phyloP scores from a whole-genome alignment of 257 asterid genomes.

The Petrea volubilis region DNA sequence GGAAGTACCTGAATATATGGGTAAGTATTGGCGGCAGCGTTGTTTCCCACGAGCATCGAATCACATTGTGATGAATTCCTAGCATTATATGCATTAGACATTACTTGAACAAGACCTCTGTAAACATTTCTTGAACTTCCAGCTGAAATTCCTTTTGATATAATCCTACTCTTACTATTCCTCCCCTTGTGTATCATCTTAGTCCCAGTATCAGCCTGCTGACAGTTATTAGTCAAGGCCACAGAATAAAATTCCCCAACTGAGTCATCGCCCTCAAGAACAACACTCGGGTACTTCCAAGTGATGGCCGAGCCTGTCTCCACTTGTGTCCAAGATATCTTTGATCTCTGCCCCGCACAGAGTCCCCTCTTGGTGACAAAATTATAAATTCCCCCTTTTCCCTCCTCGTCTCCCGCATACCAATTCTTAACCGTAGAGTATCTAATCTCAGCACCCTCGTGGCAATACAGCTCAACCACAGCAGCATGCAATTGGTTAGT shows the following conservation, averaged over 20 bases:
- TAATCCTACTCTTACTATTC: constrained; percentile 89
- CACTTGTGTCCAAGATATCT: constrained; percentile 98
- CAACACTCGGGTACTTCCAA: constrained; percentile 96
- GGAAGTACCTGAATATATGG: constrained; percentile 82
- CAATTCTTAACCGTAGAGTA: constrained; percentile 94
- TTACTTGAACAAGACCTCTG: constrained; percentile 86
- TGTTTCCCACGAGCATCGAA: constrained; percentile 89
- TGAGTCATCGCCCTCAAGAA: constrained; percentile 89
- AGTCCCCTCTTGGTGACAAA: constrained; percentile 93
- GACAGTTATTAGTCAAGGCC: constrained; percentile 85
- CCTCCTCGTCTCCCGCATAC: constrained; percentile 93
- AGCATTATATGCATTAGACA: constrained; percentile 83
- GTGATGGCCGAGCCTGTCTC: constrained; percentile 98
- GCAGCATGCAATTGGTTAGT: constrained; percentile 93
- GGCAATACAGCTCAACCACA: constrained; percentile 88
- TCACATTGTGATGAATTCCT: constrained; percentile 87
- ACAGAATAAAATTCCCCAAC: constrained; percentile 96
- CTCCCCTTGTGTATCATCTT: constrained; percentile 98
- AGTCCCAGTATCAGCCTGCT: constrained; percentile 98
- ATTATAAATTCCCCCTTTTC: constrained; percentile 85
- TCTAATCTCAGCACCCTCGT: constrained; percentile 78
- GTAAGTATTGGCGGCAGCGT: constrained; percentile 91
- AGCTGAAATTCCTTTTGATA: constrained; percentile 94
- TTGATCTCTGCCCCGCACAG: constrained; percentile 72
- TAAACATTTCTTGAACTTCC: constrained; percentile 85